Evolutionary conservation across 2,329 filamentous ascomycete genomes (phyloP).

Genomic region (Alternaria burnsii): DNA sequence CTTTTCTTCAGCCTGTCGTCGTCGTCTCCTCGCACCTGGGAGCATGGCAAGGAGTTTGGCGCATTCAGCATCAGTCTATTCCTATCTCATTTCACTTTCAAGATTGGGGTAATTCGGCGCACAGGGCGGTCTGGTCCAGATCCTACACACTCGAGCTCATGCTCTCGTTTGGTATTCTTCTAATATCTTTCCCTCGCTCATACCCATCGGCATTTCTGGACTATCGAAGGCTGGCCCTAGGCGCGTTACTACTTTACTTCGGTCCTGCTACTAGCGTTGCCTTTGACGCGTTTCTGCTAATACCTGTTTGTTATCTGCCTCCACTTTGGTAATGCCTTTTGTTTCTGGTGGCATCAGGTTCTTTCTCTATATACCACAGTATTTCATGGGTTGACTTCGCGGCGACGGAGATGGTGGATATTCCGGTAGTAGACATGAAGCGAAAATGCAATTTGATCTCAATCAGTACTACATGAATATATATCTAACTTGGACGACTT

Average conservation of each 20-base stretch:
- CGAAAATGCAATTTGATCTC: conserved; percentile 22
- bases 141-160: conserved; percentile 46
- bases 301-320: conserved; percentile 32
- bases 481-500: neutral
- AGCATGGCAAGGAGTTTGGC: conserved; percentile 49
- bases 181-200: conserved; percentile 50
- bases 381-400: conserved; percentile 38
- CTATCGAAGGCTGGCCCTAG: conserved; percentile 51
- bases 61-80: conserved; percentile 25
- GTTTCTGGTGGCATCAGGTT: conserved; percentile 29
- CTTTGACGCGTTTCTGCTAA: conserved; percentile 36
- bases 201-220: conserved; percentile 48
- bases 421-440: conserved; percentile 30
- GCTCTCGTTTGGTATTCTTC: conserved; percentile 45
- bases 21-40: conserved; percentile 43
- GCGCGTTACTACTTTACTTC: conserved; percentile 39
- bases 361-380: conserved; percentile 49
- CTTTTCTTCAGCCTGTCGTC: conserved; percentile 26
- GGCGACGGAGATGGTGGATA: conserved; percentile 27
- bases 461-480: conserved; percentile 41
- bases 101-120: conserved; percentile 46
- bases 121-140: conserved; percentile 46
- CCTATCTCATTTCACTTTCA: conserved; percentile 22
- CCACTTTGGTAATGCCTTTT: conserved; percentile 23
- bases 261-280: conserved; percentile 31